Base-by-base conservation (phyloP, 2,329 filamentous ascomycete genomes). In the Monosporascus sp. region DNA sequence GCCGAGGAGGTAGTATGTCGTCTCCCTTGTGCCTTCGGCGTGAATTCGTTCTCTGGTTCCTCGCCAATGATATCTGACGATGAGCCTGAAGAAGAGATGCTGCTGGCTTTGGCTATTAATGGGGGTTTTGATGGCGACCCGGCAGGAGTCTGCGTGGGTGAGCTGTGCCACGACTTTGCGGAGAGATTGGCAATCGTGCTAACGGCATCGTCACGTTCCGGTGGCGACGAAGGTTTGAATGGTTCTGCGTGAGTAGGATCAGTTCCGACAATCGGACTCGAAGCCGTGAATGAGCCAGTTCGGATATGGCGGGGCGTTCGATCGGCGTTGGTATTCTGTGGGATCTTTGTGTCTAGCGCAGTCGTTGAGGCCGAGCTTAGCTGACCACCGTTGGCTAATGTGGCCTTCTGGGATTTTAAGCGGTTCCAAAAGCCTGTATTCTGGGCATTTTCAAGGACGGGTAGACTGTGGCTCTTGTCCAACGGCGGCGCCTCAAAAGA, bases 201-300 rank as follows among this genome's bases (percentile, higher is more conserved):
- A 22, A 79, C 77, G 24, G 87, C 87, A 64, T 82, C 74, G 54
- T 76, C 76, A 49, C 84, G 77, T 38, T 84, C 80, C 2, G 80
- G 78, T 5, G 78, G 77, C 35, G 75, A 76, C 4, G 78, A 80
- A 15, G 79, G 76, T 55, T 80, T 81, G 59, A 81, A 80, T 14
- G 84, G 76, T 55, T 91, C 86, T 20, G 84, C 83, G 57, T 86
- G 85, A 1, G 82, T 78, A 37, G 80, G 77, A 61, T 91, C 86
- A 1, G 85, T 84, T 31, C 81, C 84, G 7, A 92, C 80, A 20
- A 86, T 74, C 1, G 89, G 86, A 51, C 82, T 79, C 2, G 86
- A 79, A 26, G 80, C 79, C 11, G 83, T 80, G 60, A 88, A 85
- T 0, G 86, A 86, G 38, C 78, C 76, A 2, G 86, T 82, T 46